phyloP scores from a whole-genome alignment of 768 basidiomycete species.

The Tephrocybe sp. region DNA sequence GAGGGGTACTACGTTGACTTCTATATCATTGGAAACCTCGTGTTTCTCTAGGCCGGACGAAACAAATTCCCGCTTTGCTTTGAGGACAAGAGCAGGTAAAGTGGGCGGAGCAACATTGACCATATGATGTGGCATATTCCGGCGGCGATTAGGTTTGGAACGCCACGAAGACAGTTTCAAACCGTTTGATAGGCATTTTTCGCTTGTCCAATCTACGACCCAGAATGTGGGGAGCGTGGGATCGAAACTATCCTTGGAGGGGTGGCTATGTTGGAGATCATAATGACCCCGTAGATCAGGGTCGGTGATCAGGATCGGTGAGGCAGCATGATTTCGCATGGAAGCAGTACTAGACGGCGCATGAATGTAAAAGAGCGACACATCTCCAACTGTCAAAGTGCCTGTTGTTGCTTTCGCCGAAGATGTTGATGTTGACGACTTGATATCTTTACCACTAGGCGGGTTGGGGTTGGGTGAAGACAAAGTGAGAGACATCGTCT shows the following conservation, averaged over 20 bases:
- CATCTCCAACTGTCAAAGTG: conserved; percentile 31
- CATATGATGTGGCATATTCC: conserved; percentile 13
- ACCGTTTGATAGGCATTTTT: conserved; percentile 37
- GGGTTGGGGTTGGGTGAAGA: conserved; percentile 10
- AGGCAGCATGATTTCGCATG: conserved; percentile 33
- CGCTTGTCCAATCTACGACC: conserved; percentile 61
- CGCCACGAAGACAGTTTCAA: conserved; percentile 67
- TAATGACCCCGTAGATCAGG: conserved; percentile 64
- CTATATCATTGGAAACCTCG: conserved; percentile 24
- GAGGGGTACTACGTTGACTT: conserved; percentile 55
- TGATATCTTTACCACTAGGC: background rate
- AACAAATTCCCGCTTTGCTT: background rate
- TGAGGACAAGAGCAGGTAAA: conserved; percentile 9
- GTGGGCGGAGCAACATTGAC: background rate
- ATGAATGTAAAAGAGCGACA: conserved; percentile 59
- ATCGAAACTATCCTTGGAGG: conserved; percentile 25
- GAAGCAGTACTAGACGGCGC: conserved; percentile 4
- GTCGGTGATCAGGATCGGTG: conserved; percentile 77
- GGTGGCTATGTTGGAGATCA: conserved; percentile 40
- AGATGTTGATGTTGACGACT: background rate
- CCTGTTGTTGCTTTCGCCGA: background rate
- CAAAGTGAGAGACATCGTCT: conserved; percentile 33
- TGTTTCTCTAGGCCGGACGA: background rate
- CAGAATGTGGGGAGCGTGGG: conserved; percentile 54
- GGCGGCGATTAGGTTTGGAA: conserved; percentile 33